These are phyloP conservation scores for Sugiyamaella lignohabitans DNA, from an alignment of 805 yeast species.

Conservation along the genomic window DNA sequence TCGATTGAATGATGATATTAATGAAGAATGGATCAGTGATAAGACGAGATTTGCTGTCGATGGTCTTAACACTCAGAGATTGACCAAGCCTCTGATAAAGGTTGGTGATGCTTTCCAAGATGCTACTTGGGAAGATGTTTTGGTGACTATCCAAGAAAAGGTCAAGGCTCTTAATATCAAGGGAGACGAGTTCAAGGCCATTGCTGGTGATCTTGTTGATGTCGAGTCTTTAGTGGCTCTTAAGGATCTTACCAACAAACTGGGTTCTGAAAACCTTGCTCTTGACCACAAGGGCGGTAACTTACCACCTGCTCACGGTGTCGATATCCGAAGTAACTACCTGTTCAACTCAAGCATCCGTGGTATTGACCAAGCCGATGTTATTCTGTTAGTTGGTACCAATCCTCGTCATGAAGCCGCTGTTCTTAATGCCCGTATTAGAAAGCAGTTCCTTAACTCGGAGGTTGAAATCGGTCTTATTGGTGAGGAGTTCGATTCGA, in stretches of 20 bases:
- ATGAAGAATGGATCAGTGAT: constrained; percentile 89
- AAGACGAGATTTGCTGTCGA: constrained; percentile 81
- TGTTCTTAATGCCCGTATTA: constrained; percentile 73
- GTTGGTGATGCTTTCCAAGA: constrained; percentile 61
- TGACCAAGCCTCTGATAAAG: constrained; percentile 73
- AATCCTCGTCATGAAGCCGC: constrained; percentile 90
- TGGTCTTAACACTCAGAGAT: constrained; percentile 78
- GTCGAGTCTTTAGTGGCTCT: constrained; percentile 77
- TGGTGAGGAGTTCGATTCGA: constrained; percentile 73
- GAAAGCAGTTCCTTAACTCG: constrained; percentile 71
- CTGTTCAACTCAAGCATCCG: constrained; percentile 71
- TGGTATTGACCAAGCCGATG: constrained; percentile 80
- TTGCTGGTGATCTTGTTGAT: constrained; percentile 76
- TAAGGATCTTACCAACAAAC: constrained; percentile 68
- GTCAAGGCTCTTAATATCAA: constrained; percentile 48
- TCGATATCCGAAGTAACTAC: constrained; percentile 72
- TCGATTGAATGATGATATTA: constrained; percentile 75
- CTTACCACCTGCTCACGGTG: constrained; percentile 56
- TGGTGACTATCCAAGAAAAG: constrained; percentile 60
- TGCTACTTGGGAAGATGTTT: constrained; percentile 85
- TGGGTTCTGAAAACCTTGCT: constrained; percentile 76
- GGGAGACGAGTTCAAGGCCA: constrained; percentile 69
- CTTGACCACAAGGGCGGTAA: constrained; percentile 59
- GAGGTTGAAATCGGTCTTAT: constrained; percentile 59
- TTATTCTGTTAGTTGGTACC: constrained; percentile 71